phyloP scores from a whole-genome alignment of 2,329 filamentous ascomycete species.

The Dothistroma septosporum region DNA sequence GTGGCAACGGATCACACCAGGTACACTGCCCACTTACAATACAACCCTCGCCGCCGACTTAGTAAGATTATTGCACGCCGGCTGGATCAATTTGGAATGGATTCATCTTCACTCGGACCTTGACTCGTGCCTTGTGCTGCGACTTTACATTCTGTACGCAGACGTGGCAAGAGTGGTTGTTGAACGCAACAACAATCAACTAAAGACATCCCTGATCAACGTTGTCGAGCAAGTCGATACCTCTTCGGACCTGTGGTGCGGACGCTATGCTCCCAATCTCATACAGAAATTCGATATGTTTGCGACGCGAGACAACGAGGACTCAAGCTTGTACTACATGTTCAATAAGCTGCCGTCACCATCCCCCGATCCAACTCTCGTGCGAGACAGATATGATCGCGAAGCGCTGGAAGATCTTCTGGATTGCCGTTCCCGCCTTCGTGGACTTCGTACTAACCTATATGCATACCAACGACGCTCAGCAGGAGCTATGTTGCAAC shows the following conservation, averaged over 20 bases:
- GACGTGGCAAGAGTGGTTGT: slow-evolving; percentile 56
- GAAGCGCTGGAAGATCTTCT: slow-evolving; percentile 39
- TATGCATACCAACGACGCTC: slow-evolving; percentile 78
- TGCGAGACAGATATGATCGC: slow-evolving; percentile 50
- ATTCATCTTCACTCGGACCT: slow-evolving; percentile 3
- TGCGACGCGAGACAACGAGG: slow-evolving; percentile 39
- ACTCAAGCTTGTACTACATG: slow-evolving; percentile 59
- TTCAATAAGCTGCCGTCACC: slow-evolving; percentile 74
- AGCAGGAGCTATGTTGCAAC: slow-evolving; percentile 77
- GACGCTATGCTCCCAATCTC: slow-evolving; percentile 29
- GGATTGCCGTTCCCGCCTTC: not conserved
- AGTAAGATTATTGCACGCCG: slow-evolving; percentile 15
- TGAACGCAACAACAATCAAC: slow-evolving; percentile 44
- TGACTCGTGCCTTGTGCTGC: slow-evolving; percentile 14
- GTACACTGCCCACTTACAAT: not conserved
- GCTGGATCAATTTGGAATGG: slow-evolving; percentile 23
- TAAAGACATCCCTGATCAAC: slow-evolving; percentile 46
- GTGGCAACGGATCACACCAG: not conserved
- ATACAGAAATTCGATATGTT: slow-evolving; percentile 38
- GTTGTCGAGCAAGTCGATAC: slow-evolving; percentile 56
- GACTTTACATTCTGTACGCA: slow-evolving; percentile 28
- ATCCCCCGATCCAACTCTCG: slow-evolving; percentile 48
- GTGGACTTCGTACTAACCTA: slow-evolving; percentile 60
- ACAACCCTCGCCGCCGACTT: slow-evolving; percentile 8
- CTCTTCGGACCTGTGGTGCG: slow-evolving; percentile 54